Evolutionary conservation across 2,329 filamentous ascomycete species (phyloP).

Genomic region (Fusarium goolgardi): DNA sequence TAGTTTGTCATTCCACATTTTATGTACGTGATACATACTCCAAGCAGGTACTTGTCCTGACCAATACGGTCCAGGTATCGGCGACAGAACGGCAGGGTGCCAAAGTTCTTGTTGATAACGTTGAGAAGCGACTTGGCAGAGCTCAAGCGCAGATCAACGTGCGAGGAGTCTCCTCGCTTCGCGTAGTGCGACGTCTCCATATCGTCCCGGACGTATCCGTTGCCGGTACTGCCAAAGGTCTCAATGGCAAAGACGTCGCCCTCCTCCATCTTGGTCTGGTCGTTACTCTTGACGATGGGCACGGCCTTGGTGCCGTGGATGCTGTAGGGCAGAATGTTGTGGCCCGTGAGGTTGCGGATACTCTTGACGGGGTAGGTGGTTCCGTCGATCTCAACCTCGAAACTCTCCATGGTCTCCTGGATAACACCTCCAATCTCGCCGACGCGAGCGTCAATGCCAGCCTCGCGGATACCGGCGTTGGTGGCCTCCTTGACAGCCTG

Average conservation of each 20-base stretch:
- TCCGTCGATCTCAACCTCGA: slow-evolving; percentile 86
- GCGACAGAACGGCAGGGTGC: slow-evolving; percentile 89
- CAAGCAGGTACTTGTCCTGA: slow-evolving; percentile 92
- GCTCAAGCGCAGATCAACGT: slow-evolving; percentile 79
- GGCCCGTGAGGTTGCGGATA: slow-evolving; percentile 88
- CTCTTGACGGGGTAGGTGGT: slow-evolving; percentile 83
- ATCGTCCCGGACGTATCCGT: slow-evolving; percentile 87
- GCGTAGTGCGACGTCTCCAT: slow-evolving; percentile 93
- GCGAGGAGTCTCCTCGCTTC: slow-evolving; percentile 76
- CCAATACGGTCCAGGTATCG: slow-evolving; percentile 93
- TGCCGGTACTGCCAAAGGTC: slow-evolving; percentile 94
- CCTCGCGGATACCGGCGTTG: slow-evolving; percentile 84
- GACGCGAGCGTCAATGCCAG: slow-evolving; percentile 91
- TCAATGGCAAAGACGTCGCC: slow-evolving; percentile 96
- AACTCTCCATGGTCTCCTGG: slow-evolving; percentile 93
- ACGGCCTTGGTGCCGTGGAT: slow-evolving; percentile 96
- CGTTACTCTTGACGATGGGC: slow-evolving; percentile 88
- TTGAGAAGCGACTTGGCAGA: slow-evolving; percentile 88
- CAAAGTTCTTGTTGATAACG: slow-evolving; percentile 96
- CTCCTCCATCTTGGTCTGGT: slow-evolving; percentile 97
- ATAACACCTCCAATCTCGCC: slow-evolving; percentile 86
- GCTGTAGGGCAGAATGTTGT: slow-evolving; percentile 88
- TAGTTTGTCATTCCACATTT: not conserved
- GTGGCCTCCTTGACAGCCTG: slow-evolving; percentile 80
- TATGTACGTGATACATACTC: slow-evolving; percentile 65